Percentiles rank a stretch among this genome's conserved stretches.
Conservation (phyloP, 768 basidiomycete species). For the Kwoniella europaea region DNA sequence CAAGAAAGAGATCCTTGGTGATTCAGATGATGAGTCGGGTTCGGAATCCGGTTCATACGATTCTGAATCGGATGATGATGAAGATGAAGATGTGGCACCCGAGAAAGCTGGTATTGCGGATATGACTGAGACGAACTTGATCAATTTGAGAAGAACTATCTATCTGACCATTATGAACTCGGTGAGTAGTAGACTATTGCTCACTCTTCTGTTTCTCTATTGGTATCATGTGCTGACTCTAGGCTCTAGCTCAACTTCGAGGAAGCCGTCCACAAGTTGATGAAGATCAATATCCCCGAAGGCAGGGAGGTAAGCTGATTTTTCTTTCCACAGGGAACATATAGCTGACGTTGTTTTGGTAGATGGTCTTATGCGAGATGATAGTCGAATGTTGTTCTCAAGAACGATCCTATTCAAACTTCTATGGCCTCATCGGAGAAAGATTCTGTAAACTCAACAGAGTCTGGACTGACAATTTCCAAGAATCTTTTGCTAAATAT, state of each 20-base stretch:
- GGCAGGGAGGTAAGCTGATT: constrained; percentile 80
- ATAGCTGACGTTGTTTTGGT: constrained; percentile 20
- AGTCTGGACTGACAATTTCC: constrained; percentile 87
- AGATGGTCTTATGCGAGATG: constrained; percentile 98
- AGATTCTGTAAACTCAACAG: constrained; percentile 96
- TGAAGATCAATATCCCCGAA: constrained; percentile 87
- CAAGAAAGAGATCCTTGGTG: constrained; percentile 90
- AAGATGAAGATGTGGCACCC: constrained; percentile 64
- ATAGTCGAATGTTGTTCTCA: constrained; percentile 99
- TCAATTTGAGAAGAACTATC: constrained; percentile 90
- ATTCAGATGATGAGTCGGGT: constrained; percentile 62
- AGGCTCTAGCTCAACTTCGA: constrained; percentile 77
- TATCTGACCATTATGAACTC: constrained; percentile 99
- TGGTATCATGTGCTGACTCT: constrained; percentile 16
- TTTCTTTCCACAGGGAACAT: not conserved
- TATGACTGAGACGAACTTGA: constrained; percentile 90
- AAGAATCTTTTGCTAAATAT: constrained; percentile 84
- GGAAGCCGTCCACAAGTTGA: constrained; percentile 96
- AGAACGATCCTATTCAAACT: constrained; percentile 95
- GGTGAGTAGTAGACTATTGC: constrained; percentile 35
- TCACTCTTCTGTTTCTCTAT: not conserved
- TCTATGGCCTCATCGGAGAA: constrained; percentile 94
- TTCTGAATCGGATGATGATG: constrained; percentile 68
- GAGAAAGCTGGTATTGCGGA: constrained; percentile 91
- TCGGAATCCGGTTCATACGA: constrained; percentile 65